A percentile compares a stretch with the other conserved stretches of the same genome.
phyloP scores from a whole-genome alignment of 2,329 filamentous ascomycete genomes.

The Rutstroemia sydowiana region DNA sequence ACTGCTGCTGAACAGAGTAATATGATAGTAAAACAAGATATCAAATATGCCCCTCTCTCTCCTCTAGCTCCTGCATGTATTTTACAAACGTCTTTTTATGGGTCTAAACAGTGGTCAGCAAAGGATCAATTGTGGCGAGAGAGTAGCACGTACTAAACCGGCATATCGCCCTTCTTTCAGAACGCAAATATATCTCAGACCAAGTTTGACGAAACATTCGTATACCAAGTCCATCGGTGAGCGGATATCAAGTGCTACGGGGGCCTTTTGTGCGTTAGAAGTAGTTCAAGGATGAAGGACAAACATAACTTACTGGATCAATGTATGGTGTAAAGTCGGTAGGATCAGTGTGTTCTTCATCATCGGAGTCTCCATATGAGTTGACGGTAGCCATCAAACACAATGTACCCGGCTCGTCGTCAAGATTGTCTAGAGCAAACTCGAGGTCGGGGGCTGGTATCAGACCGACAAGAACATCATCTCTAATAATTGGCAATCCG shows the following conservation, averaged over 20 bases:
- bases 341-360: slow-evolving; percentile 49
- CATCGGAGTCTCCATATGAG: slow-evolving; percentile 57
- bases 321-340: slow-evolving; percentile 88
- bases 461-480: slow-evolving; percentile 75
- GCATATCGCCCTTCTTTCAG: slow-evolving; percentile 76
- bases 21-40: neutral
- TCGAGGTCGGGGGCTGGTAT: slow-evolving; percentile 93
- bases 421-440: slow-evolving; percentile 79
- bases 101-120: slow-evolving; percentile 40
- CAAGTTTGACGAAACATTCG: slow-evolving; percentile 92
- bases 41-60: slow-evolving; percentile 30
- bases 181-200: slow-evolving; percentile 87
- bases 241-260: slow-evolving; percentile 78
- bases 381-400: slow-evolving; percentile 75
- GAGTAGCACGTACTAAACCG: slow-evolving; percentile 57
- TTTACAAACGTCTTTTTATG: slow-evolving; percentile 98
- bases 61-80: slow-evolving; percentile 79
- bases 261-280: slow-evolving; percentile 48
- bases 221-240: slow-evolving; percentile 94
- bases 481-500: slow-evolving; percentile 75
- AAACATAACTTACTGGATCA: slow-evolving; percentile 59
- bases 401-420: slow-evolving; percentile 62
- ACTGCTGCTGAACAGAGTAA: slow-evolving; percentile 1
- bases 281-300: neutral
- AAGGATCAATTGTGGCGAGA: neutral